Base-by-base conservation (phyloP, 2,329 filamentous ascomycete genomes). In the Claviceps pazoutovae region DNA sequence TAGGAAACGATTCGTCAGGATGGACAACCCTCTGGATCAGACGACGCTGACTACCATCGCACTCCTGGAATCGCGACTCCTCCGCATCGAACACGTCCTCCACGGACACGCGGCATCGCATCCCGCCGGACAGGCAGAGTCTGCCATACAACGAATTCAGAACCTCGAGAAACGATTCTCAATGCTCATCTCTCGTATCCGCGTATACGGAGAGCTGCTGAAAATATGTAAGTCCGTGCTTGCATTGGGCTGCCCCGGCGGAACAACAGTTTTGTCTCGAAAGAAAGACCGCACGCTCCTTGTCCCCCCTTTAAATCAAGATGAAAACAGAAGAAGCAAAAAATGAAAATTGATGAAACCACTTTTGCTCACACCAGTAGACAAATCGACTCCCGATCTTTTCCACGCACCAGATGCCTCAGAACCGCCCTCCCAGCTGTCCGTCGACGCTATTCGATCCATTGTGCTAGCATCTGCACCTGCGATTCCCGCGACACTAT, bases 161-260 rank as follows among this genome's bases (percentile, higher is more conserved):
- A 69, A 75, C 41, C 69, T 82, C 0, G 77, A 82, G 57, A 70
- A 69, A 49, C 75, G 76, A 26, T 78, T 82, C 59, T 66, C 70
- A 14, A 61, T 64, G 36, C 67, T 82, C 6, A 57, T 76, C 5
- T 73, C 74, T 34, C 69, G 70, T 50, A 66, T 77, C 37, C 74
- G 76, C 48, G 76, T 79, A 51, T 82, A 82, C 56, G 72, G 70
- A 30, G 78, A 82, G 57, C 69, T 83, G 6, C 68, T 83, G 39
- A 76, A 75, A 59, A 78, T 82, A 26, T 80, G 79, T 82, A 71
- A 21, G 76, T 34, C 61, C 5, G 26, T 41, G 1, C 37, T 48
- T 6, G 30, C 30, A 11, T 9, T 34, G 30, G 1, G 30, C 30
- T 34, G 9, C 30, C 30, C 30, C 9, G 3, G 30, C 30, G 30